Percentiles rank a stretch among this genome's conserved stretches.
Evolutionary conservation across 2,329 filamentous ascomycete genomes (phyloP).

Genomic region (Verticillium alfalfae): DNA sequence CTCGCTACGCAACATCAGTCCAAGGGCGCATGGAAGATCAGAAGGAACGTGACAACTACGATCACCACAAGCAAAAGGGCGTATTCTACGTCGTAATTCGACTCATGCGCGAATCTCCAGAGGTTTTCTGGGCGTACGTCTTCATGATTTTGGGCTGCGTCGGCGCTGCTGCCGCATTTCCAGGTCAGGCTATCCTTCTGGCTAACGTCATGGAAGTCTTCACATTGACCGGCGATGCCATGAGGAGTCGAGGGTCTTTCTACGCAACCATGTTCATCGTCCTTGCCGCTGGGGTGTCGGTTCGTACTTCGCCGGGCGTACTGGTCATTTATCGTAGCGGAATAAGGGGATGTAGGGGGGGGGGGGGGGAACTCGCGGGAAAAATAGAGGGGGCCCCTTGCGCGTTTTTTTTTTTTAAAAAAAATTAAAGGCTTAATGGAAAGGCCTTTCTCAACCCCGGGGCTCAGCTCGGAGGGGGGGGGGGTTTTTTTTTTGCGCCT

Average conservation of each 20-base stretch:
- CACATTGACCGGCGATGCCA: constrained; percentile 20
- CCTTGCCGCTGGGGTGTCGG: constrained; percentile 38
- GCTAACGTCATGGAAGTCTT: constrained; percentile 36
- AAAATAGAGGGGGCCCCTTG: no score
- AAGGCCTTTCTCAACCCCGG: no score
- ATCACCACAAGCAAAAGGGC: constrained; percentile 22
- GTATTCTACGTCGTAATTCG: constrained; percentile 22
- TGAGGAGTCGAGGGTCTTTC: constrained; percentile 39
- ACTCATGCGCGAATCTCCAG: constrained; percentile 29
- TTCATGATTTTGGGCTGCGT: constrained; percentile 16
- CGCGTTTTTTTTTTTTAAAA: no score
- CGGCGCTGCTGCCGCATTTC: constrained; percentile 25
- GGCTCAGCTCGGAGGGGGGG: no score
- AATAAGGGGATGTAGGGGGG: no score
- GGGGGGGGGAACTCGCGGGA: no score
- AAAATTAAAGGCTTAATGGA: no score
- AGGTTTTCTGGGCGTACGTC: constrained; percentile 27
- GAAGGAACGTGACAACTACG: constrained; percentile 29
- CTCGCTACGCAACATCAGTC: constrained; percentile 21
- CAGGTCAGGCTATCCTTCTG: constrained; percentile 37
- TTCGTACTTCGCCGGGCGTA: constrained; percentile 36
- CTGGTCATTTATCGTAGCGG: no score
- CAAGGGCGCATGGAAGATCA: constrained; percentile 22
- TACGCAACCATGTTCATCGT: constrained; percentile 51
- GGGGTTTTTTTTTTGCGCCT: no score